Evolutionary conservation across 192 early-diverging fungal species (phyloP).

Genomic region (Podila epigama): DNA sequence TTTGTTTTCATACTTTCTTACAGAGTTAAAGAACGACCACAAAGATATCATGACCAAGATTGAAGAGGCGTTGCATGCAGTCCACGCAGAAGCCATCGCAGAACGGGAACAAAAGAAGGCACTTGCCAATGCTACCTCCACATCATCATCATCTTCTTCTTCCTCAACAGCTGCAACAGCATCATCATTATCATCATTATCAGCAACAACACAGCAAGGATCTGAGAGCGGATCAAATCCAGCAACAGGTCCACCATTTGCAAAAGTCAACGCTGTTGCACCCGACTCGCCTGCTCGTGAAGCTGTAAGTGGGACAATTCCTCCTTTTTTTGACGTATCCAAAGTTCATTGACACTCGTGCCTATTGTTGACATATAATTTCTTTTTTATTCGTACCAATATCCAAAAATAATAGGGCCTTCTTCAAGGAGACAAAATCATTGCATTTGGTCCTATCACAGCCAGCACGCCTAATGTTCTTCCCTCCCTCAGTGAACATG

Average conservation of each 20-base stretch:
- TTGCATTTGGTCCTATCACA: constrained; percentile 54
- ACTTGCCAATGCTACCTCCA: not conserved
- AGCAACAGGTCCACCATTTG: constrained; percentile 48
- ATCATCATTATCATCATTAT: constrained; percentile 2
- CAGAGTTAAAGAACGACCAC: constrained; percentile 59
- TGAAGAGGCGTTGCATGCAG: constrained; percentile 52
- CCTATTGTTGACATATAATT: too few relatives aligned
- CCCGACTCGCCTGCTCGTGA: constrained; percentile 61
- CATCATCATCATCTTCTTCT: not conserved
- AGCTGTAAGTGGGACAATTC: constrained; percentile 55
- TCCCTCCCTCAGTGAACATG: constrained; percentile 48
- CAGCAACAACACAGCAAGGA: not conserved
- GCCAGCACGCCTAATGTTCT: constrained; percentile 42
- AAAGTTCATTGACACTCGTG: not conserved
- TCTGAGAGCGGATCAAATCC: constrained; percentile 1
- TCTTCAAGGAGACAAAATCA: constrained; percentile 50
- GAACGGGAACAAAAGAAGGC: constrained; percentile 11
- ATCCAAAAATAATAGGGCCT: constrained; percentile 58
- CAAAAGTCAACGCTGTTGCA: constrained; percentile 62
- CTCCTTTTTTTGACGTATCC: not conserved
- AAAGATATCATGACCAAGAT: constrained; percentile 60
- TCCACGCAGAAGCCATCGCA: constrained; percentile 54
- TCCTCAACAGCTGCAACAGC: too few relatives aligned
- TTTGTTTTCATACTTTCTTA: not conserved
- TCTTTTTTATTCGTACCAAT: too few relatives aligned